phyloP scores from a whole-genome alignment of 495 filamentous ascomycete species.

The Tuber magnatum region DNA sequence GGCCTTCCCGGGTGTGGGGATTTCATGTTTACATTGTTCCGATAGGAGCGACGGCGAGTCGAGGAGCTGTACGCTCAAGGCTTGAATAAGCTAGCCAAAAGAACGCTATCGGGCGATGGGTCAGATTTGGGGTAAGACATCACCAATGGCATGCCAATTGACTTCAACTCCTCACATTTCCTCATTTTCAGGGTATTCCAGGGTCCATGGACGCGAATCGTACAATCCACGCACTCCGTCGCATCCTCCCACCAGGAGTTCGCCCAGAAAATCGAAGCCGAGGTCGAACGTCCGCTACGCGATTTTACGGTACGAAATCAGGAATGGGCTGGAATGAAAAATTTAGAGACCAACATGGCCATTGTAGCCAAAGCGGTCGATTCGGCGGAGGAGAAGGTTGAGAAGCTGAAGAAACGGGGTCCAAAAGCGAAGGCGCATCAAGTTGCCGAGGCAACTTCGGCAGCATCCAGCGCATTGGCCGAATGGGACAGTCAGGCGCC shows the following conservation, averaged over 20 bases:
- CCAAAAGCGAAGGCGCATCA: constrained; percentile 71
- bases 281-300: constrained; percentile 80
- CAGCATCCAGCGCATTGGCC: constrained; percentile 66
- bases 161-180: constrained; percentile 20
- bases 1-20: not conserved
- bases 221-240: constrained; percentile 68
- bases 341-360: constrained; percentile 71
- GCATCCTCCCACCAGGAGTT: constrained; percentile 79
- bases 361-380: constrained; percentile 80
- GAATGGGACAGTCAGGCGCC: constrained; percentile 96
- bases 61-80: constrained; percentile 86
- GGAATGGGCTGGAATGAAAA: constrained; percentile 78
- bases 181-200: constrained; percentile 67
- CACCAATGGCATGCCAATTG: constrained; percentile 17
- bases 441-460: constrained; percentile 64
- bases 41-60: constrained; percentile 80
- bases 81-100: constrained; percentile 68
- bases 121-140: constrained; percentile 72
- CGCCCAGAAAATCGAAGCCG: constrained; percentile 76
- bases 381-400: constrained; percentile 71
- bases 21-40: constrained; percentile 17
- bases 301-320: constrained; percentile 60
- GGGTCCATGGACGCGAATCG: constrained; percentile 84
- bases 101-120: constrained; percentile 61
- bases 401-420: constrained; percentile 76